Base-by-base conservation (phyloP, 164 flowering plant genomes). In the Paratinospora sagittata region DNA sequence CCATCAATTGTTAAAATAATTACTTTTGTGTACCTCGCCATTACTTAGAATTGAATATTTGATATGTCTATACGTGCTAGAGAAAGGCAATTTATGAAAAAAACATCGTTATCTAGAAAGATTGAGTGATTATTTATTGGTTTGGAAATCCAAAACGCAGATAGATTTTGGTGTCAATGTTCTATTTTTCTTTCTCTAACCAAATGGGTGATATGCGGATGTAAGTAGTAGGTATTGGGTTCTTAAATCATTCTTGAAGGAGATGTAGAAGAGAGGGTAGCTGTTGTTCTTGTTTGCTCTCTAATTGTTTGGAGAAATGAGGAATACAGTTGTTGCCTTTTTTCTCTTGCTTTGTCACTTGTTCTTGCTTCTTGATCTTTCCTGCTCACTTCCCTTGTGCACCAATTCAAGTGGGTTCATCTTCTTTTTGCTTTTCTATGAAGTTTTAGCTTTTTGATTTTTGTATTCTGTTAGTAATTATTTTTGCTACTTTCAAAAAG, bases 361-460 rank as follows among this genome's bases (percentile, higher is more conserved):
- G 21, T 63, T 79, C 34, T 45, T 84, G 65, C 71, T 82, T 60
- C 73, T 66, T 63, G 68, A 16, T 65, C 78, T 67, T 68, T 75
- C 83, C 45, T 81, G 64, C 60, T 74, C 90, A 43, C 73, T 74
- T 43, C 88, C 87, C n/a, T 69, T 84, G 62, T 84, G 89, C 64
- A 79, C 83, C 17, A 78, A 86, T 64, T 75, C 72, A 74, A 79
- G 89, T 86, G 49, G 72, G 85, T 70, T 19, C 61, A 67, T 67
- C 60, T 67, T 63, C 36, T 67, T n/a, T 27, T 26, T 52, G 58
- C 19, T 8, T 52, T 52, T 52, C 58, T 16, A 52, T 52, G 4
- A 16, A 52, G 21, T 52, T 52, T 52, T 52, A 14, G 58, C n/a
- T 52, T 52, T 3, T 52, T 16, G 0, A 2, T 63, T 63, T 12